Percentiles rank a stretch among this genome's conserved stretches.
Evolutionary conservation across 441 rosid species (phyloP).

Genomic region (Brassica balearica): DNA sequence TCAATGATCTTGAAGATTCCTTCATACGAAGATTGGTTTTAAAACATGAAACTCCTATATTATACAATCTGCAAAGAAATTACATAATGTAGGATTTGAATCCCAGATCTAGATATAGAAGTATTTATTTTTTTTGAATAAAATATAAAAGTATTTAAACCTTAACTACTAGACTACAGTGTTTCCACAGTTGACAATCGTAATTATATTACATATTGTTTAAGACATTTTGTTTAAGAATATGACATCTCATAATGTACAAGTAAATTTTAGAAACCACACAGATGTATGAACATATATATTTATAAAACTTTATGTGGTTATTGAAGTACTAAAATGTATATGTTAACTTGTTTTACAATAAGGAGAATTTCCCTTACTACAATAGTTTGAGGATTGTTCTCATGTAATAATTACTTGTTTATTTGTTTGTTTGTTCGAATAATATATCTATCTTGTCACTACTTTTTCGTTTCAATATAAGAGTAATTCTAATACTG

Average conservation of each 20-base stretch:
- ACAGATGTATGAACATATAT: neutral
- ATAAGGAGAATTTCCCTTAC: neutral
- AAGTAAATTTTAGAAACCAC: neutral
- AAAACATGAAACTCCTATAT: neutral
- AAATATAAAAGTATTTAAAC: no score
- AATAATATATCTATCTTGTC: neutral
- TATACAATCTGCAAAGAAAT: no score
- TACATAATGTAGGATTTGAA: no score
- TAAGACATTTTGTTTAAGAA: neutral
- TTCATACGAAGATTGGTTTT: neutral
- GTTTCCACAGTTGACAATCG: neutral
- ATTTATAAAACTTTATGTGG: neutral
- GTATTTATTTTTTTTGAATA: no score
- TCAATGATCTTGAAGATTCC: constrained; percentile 10
- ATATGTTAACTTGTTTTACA: neutral
- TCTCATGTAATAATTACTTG: neutral
- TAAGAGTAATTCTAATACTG: neutral
- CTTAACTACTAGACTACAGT: no score
- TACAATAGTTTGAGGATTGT: neutral
- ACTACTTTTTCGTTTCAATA: neutral
- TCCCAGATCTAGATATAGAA: no score
- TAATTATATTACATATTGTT: neutral
- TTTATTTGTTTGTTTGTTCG: neutral
- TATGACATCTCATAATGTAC: constrained; percentile 9
- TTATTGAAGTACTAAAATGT: neutral